A percentile compares a stretch with the other conserved stretches of the same genome.
Evolutionary conservation across 2,329 filamentous ascomycete species (phyloP).

Genomic region (Coniochaeta ligniaria): DNA sequence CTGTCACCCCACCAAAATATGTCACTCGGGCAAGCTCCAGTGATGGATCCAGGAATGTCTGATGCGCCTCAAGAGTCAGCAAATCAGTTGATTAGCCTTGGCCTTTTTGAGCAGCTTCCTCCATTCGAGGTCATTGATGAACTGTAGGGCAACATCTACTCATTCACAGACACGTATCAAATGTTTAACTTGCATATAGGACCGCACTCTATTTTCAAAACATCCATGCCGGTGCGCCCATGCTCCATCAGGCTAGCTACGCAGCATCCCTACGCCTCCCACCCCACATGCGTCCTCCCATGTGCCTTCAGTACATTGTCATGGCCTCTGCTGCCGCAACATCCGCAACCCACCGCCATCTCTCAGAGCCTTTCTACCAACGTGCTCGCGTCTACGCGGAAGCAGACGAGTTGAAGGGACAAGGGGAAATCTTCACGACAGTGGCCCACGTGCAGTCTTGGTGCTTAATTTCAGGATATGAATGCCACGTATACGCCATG

Average conservation of each 20-base stretch:
- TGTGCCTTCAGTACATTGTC: conserved; percentile 14
- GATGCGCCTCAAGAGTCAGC: neutral
- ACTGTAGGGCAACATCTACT: conserved; percentile 11
- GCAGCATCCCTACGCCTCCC: conserved; percentile 5
- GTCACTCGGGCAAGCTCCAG: neutral
- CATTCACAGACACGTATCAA: neutral
- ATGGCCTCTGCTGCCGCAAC: conserved; percentile 11
- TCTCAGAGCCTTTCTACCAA: conserved; percentile 12
- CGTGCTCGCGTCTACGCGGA: conserved; percentile 12
- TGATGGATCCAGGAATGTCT: neutral
- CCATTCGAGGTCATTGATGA: conserved; percentile 17
- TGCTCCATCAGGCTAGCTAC: conserved; percentile 11
- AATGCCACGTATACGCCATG: conserved; percentile 58
- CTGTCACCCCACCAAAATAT: neutral
- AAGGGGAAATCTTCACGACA: conserved; percentile 34
- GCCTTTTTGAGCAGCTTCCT: conserved; percentile 21
- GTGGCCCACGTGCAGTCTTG: conserved; percentile 56
- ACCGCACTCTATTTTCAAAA: conserved; percentile 12
- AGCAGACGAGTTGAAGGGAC: conserved; percentile 11
- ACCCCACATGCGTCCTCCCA: conserved; percentile 12
- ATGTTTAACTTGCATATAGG: neutral
- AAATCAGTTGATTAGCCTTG: conserved; percentile 14
- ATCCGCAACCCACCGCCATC: conserved; percentile 5
- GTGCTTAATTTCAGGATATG: conserved; percentile 52
- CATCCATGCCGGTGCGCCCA: conserved; percentile 10